Evolutionary conservation across 805 yeast species (phyloP).

Genomic region (Myxozyma udenii): DNA sequence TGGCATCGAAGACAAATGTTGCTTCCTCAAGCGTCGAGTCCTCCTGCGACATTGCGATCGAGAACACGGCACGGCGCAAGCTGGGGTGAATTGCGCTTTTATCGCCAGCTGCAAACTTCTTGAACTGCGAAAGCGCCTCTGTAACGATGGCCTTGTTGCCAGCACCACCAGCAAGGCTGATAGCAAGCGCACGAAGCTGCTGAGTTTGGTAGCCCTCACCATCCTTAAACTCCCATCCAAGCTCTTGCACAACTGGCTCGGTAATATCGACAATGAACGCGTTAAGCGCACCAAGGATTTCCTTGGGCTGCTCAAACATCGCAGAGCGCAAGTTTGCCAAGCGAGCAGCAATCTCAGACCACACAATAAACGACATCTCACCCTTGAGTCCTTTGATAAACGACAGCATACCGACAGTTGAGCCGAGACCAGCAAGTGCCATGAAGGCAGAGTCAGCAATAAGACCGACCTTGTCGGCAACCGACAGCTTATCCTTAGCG

Average conservation of each 20-base stretch:
- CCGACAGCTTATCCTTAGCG: constrained; percentile 50
- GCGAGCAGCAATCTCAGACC: constrained; percentile 52
- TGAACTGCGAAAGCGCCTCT: constrained; percentile 43
- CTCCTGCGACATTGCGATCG: constrained; percentile 41
- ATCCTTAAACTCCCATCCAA: constrained; percentile 59
- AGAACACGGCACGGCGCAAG: constrained; percentile 47
- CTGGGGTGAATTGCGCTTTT: constrained; percentile 50
- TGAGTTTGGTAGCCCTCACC: constrained; percentile 59
- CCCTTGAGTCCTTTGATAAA: constrained; percentile 55
- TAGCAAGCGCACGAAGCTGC: constrained; percentile 61
- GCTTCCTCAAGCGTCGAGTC: constrained; percentile 39
- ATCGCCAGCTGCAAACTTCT: constrained; percentile 46
- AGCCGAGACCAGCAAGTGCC: constrained; percentile 66
- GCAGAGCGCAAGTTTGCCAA: constrained; percentile 35
- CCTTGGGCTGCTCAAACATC: constrained; percentile 41
- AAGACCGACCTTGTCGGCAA: constrained; percentile 74
- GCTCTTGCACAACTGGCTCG: constrained; percentile 45
- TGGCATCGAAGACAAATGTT: constrained; percentile 41
- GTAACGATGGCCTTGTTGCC: constrained; percentile 49
- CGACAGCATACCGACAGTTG: constrained; percentile 57
- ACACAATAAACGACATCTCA: constrained; percentile 53
- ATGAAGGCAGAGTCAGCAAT: constrained; percentile 76
- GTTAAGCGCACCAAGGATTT: constrained; percentile 49
- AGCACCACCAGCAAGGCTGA: constrained; percentile 56
- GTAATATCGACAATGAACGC: constrained; percentile 55